Percentiles rank a stretch among this genome's conserved stretches.
phyloP scores from a whole-genome alignment of 345 rosid genomes.

The Camelina laxa region DNA sequence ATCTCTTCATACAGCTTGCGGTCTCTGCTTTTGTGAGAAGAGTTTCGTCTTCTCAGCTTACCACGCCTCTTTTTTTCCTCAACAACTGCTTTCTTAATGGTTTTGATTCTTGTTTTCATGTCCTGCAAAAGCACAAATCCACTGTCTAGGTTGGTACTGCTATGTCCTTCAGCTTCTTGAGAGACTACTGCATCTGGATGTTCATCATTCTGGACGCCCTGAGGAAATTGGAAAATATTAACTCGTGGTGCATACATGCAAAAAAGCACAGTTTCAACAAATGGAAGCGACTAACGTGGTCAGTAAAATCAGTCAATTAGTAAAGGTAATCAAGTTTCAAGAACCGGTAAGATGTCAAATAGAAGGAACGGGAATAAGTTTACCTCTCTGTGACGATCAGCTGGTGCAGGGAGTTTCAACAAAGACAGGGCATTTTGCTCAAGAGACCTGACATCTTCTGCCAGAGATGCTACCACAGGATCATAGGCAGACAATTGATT shows the following conservation, averaged over 20 bases:
- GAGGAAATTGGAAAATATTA: slow-evolving; percentile 29
- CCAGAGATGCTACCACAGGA: slow-evolving; percentile 69
- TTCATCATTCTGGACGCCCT: slow-evolving; percentile 49
- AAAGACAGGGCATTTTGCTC: slow-evolving; percentile 56
- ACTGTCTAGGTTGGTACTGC: slow-evolving; percentile 41
- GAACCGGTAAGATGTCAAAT: neutral
- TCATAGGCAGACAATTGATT: slow-evolving; percentile 60
- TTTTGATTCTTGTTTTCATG: slow-evolving; percentile 65
- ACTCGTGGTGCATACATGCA: slow-evolving; percentile 10
- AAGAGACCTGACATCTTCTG: slow-evolving; percentile 61
- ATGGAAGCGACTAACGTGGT: neutral
- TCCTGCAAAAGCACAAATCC: slow-evolving; percentile 69
- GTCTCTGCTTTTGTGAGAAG: slow-evolving; percentile 42
- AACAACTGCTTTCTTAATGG: slow-evolving; percentile 63
- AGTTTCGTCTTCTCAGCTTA: slow-evolving; percentile 44
- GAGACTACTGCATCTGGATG: slow-evolving; percentile 41
- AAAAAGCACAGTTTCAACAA: slow-evolving; percentile 14
- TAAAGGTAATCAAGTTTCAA: neutral
- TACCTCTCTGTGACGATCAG: slow-evolving; percentile 38
- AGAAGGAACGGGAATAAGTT: slow-evolving; percentile 8
- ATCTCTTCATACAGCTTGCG: slow-evolving; percentile 42
- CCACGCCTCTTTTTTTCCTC: slow-evolving; percentile 55
- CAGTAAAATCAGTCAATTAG: neutral
- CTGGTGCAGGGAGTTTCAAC: slow-evolving; percentile 39
- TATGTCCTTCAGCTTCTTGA: slow-evolving; percentile 42